Percentiles rank a stretch among this genome's conserved stretches.
Conservation (phyloP, 768 basidiomycete genomes). For the Suillus subaureus region DNA sequence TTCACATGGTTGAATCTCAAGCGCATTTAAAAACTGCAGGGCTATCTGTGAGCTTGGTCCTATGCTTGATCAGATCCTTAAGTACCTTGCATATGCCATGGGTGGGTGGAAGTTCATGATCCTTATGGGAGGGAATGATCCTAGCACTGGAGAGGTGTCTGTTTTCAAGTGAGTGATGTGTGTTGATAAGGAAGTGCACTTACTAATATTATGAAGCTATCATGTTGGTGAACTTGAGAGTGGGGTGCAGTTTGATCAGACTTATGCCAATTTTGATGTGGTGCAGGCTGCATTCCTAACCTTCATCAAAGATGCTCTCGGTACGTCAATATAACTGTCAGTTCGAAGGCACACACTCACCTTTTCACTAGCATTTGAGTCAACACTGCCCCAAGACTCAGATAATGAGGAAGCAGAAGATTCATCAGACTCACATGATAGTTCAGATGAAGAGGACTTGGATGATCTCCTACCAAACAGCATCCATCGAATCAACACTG, state of each 20-base stretch:
- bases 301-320: neutral
- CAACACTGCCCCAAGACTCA: neutral
- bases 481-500: no score
- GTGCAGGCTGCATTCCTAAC: neutral
- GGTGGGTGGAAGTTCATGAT: neutral
- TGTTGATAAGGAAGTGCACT: neutral
- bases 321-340: neutral
- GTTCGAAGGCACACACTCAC: neutral
- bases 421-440: neutral
- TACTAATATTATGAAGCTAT: neutral
- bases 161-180: neutral
- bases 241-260: neutral
- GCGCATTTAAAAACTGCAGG: neutral
- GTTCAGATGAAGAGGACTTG: no score
- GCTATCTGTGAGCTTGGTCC: neutral
- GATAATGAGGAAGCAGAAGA: neutral
- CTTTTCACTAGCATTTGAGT: neutral
- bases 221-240: neutral
- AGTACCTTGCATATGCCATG: neutral
- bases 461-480: no score
- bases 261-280: neutral
- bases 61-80: neutral
- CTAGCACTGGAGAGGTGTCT: neutral
- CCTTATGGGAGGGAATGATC: neutral
- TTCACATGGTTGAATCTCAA: no score